Evolutionary conservation across 306 rosid species (phyloP).

Genomic region (Aeschynomene evenia): DNA sequence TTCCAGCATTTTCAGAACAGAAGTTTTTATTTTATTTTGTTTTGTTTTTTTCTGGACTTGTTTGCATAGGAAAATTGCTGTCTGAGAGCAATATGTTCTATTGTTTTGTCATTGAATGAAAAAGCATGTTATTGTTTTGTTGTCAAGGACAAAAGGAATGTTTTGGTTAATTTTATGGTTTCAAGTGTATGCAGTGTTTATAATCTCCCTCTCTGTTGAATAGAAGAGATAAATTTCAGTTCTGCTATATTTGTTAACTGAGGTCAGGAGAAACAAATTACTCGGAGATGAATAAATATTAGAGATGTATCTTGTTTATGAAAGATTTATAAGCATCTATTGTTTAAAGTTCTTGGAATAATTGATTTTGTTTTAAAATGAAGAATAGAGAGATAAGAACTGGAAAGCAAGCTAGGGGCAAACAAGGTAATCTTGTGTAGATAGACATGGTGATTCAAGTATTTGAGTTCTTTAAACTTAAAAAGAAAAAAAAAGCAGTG

Average conservation of each 20-base stretch:
- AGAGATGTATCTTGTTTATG: too few relatives aligned
- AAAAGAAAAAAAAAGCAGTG: too few relatives aligned
- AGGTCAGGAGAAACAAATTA: neutral
- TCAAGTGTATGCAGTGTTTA: neutral
- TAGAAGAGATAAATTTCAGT: neutral
- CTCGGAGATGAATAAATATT: neutral
- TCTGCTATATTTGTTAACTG: neutral
- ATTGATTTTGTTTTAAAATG: neutral
- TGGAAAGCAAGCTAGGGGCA: too few relatives aligned
- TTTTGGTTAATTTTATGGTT: neutral
- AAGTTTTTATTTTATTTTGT: constrained; percentile 25
- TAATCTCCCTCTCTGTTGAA: neutral
- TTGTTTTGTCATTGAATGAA: constrained; percentile 24
- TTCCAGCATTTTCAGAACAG: constrained; percentile 7
- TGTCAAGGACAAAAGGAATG: constrained; percentile 9
- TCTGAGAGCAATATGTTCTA: constrained; percentile 13
- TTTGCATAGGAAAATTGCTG: constrained; percentile 8
- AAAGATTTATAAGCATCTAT: neutral
- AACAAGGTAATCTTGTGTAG: too few relatives aligned
- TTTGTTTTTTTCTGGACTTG: constrained; percentile 13
- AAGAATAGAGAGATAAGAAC: too few relatives aligned
- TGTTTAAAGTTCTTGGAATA: neutral
- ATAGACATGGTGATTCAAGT: too few relatives aligned
- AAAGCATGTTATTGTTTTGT: constrained; percentile 21
- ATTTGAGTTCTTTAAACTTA: too few relatives aligned